These are phyloP conservation scores for Kalmusia sp. DNA, from an alignment of 2,329 filamentous ascomycete species.

Conservation along the genomic window DNA sequence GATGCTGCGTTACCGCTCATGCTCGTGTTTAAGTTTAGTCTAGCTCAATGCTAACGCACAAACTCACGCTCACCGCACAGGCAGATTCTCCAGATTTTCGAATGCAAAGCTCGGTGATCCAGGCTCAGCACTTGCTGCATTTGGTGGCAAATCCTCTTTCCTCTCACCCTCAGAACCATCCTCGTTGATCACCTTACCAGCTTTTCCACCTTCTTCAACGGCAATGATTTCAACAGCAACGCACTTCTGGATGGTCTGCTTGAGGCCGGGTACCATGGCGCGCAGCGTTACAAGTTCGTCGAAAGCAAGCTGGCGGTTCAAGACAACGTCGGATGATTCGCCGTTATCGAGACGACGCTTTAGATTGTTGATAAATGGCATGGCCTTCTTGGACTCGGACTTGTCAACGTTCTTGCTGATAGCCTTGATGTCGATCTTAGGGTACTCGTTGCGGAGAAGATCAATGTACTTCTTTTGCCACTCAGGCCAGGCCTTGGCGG, in stretches of 20 bases:
- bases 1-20: no score
- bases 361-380: conserved; percentile 90
- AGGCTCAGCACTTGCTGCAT: conserved; percentile 79
- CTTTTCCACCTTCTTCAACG: conserved; percentile 74
- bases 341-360: conserved; percentile 79
- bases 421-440: conserved; percentile 78
- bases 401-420: conserved; percentile 81
- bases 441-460: conserved; percentile 35
- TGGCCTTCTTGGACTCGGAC: conserved; percentile 94
- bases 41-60: background rate
- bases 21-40: background rate
- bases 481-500: conserved; percentile 77
- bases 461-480: conserved; percentile 80
- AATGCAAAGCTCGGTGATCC: conserved; percentile 84
- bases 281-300: conserved; percentile 78
- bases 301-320: conserved; percentile 85
- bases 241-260: conserved; percentile 74
- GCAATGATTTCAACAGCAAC: conserved; percentile 74
- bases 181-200: conserved; percentile 62
- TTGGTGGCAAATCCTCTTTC: conserved; percentile 62
- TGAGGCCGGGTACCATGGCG: conserved; percentile 81
- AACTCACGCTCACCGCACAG: conserved; percentile 24
- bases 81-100: conserved; percentile 69
- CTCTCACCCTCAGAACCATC: conserved; percentile 65
- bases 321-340: conserved; percentile 73